Evolutionary conservation across 2,329 filamentous ascomycete species (phyloP).

Genomic region (Xylaria sp.): DNA sequence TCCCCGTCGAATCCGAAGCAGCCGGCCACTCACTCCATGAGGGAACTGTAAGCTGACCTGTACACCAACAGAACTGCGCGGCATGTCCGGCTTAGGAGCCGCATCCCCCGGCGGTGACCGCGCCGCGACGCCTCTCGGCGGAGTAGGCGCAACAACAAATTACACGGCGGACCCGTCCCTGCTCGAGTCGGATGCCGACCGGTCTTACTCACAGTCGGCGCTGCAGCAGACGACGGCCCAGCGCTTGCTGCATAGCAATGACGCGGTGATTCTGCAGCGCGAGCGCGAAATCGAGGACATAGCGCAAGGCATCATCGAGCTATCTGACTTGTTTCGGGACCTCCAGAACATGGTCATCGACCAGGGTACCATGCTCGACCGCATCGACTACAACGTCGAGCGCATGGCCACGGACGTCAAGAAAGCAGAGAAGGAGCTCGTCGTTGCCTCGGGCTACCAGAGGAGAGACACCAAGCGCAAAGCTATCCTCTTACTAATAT

Average conservation of each 20-base stretch:
- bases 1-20: not conserved
- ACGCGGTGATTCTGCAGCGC: conserved; percentile 86
- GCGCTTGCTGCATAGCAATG: conserved; percentile 77
- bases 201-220: conserved; percentile 89
- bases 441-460: conserved; percentile 89
- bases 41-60: conserved; percentile 39
- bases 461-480: conserved; percentile 89
- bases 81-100: conserved; percentile 71
- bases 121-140: conserved; percentile 60
- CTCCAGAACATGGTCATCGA: conserved; percentile 95
- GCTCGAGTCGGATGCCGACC: conserved; percentile 92
- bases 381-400: conserved; percentile 98
- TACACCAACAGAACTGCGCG: conserved; percentile 71
- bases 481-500: conserved; percentile 86
- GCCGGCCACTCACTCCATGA: not conserved
- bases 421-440: conserved; percentile 90
- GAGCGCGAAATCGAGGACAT: conserved; percentile 98
- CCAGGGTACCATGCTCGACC: conserved; percentile 89
- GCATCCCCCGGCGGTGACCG: conserved; percentile 63
- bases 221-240: conserved; percentile 76
- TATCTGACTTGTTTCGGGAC: conserved; percentile 96
- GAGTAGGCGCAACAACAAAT: conserved; percentile 51
- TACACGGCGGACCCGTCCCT: conserved; percentile 86
- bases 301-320: conserved; percentile 95
- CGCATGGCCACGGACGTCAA: conserved; percentile 94